Base-by-base conservation (phyloP, 2,329 filamentous ascomycete species). In the Phaeomoniella chlamydospora region DNA sequence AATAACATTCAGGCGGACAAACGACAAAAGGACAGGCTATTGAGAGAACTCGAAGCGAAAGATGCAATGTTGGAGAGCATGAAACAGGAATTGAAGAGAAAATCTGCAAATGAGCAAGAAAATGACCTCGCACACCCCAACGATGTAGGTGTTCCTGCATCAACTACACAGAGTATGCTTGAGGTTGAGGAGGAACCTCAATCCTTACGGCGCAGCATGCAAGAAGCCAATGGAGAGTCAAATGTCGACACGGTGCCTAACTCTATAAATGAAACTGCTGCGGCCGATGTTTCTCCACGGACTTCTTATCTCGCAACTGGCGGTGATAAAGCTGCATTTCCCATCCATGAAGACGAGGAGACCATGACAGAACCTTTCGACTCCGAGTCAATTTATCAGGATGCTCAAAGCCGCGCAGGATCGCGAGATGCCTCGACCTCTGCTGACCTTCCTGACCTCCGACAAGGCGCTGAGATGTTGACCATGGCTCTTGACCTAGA, bases 1-100 rank as follows among this genome's bases (percentile, higher is more conserved):
- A 64, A 64, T 41, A 46, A 52, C 15, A 53, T 61, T 26, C 52
- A 64, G 29, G 53, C 54, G 4, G 60, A 61, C 37, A 59, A 56
- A 39, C 54, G 53, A 15, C 45, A 41, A 10, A 46, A 49, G 14
- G 39, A 34, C 12, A 45, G 44, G 18, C 33, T 47, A 29, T 39
- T 47, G 12, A 49, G 46, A 19, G 44, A 50, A 29, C 37, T 54
- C 29, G 33, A 46, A 17, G 33, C 36, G 14, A 53, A 53, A 33
- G 53, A 55, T 18, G 40, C 48, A 5, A 48, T 57, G 34, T 33
- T 58, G 14, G 43, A 43, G 29, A 37, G 30, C 4, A 38, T 55
- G 26, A 45, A 44, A 29, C 36, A 47, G n/a, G 45, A 54, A 36
- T 36, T 54, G 16, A 45, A 47, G 22, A 26, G n/a, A n/a, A 26